A percentile compares a stretch with the other conserved stretches of the same genome.
Conservation (phyloP, 345 rosid species). For the Pistacia vera region DNA sequence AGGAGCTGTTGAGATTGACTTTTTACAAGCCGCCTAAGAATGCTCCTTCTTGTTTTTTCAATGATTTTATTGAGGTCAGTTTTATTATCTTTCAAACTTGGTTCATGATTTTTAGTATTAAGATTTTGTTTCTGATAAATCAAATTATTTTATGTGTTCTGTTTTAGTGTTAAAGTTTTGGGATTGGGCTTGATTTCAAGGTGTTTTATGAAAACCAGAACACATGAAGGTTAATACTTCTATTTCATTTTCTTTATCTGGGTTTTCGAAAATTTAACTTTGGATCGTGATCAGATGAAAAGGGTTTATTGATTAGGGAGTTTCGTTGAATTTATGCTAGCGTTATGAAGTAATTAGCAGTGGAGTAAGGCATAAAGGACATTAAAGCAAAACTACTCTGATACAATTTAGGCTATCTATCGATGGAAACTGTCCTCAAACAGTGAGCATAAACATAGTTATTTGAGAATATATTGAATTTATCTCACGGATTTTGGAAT, state of each 20-base stretch:
- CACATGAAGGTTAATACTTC: not conserved
- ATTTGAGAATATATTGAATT: not conserved
- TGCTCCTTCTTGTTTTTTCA: constrained; percentile 74
- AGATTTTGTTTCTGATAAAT: not conserved
- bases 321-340: no score
- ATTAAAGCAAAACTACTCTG: not conserved
- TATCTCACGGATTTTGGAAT: not conserved
- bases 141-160: not conserved
- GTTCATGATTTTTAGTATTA: not conserved
- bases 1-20: constrained; percentile 49
- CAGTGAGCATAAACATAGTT: not conserved
- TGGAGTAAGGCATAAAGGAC: not conserved
- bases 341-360: not conserved
- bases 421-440: no score
- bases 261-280: not conserved
- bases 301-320: not conserved
- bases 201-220: not conserved
- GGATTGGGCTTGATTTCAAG: not conserved
- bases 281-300: not conserved
- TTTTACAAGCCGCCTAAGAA: constrained; percentile 58
- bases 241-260: not conserved
- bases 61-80: constrained; percentile 62
- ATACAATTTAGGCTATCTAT: no score
- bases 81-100: not conserved
- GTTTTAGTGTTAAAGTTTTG: not conserved